Conservation (phyloP, 768 basidiomycete genomes). For the Mycena chlorophos region DNA sequence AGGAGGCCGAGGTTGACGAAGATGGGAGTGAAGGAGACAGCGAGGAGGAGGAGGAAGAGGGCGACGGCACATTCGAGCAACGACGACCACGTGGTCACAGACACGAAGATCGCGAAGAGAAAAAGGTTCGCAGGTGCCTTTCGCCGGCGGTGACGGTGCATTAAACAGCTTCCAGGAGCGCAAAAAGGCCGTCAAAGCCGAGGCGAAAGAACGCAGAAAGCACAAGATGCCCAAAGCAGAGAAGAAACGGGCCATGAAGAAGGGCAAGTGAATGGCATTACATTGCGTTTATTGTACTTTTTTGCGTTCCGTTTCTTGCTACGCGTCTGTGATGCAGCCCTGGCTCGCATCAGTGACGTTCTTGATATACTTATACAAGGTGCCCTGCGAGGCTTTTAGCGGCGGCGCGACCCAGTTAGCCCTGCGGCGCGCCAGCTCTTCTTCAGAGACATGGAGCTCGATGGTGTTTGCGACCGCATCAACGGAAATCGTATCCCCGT, state of each 20-base stretch:
- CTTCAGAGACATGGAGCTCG: conserved; percentile 71
- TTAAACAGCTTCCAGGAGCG: conserved; percentile 62
- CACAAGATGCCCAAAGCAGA: conserved; percentile 94
- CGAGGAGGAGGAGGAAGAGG: conserved; percentile 38
- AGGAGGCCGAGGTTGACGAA: no score
- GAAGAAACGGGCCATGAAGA: conserved; percentile 85
- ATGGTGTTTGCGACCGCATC: conserved; percentile 88
- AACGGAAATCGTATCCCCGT: conserved; percentile 85
- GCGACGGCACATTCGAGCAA: conserved; percentile 45
- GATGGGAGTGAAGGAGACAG: conserved; percentile 35
- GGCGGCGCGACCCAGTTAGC: conserved; percentile 81
- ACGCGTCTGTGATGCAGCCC: conserved; percentile 90
- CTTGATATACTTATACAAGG: conserved; percentile 87
- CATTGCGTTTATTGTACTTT: neutral
- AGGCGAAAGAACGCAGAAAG: conserved; percentile 84
- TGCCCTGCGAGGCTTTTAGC: conserved; percentile 79
- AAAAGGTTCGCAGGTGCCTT: conserved; percentile 61
- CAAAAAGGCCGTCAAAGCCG: conserved; percentile 85
- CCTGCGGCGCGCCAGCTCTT: conserved; percentile 75
- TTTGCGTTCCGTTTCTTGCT: conserved; percentile 17
- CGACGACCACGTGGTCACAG: conserved; percentile 80
- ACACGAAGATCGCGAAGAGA: conserved; percentile 88
- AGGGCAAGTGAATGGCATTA: conserved; percentile 32
- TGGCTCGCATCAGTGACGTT: conserved; percentile 87
- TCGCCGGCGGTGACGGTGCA: conserved; percentile 9